Conservation (phyloP, 768 basidiomycete species). For the Leucocoprinus birnbaumii region DNA sequence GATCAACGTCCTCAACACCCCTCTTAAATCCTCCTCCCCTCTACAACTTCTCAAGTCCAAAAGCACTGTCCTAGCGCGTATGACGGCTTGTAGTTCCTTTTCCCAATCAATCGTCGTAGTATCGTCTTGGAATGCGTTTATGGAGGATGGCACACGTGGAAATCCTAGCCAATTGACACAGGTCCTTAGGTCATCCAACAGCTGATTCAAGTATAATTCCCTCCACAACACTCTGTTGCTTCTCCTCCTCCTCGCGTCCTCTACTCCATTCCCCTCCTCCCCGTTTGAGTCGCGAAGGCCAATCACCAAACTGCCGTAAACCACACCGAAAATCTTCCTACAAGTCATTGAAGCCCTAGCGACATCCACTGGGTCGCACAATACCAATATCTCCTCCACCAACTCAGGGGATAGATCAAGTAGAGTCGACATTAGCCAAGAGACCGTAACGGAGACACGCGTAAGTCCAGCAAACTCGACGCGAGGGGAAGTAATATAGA, state of each 20-base stretch:
- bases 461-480: no score
- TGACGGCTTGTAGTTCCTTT: conserved; percentile 47
- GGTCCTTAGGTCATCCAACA: conserved; percentile 62
- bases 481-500: no score
- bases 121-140: no score
- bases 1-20: conserved; percentile 47
- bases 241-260: neutral
- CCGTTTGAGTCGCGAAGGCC: conserved; percentile 16
- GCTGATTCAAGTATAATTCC: conserved; percentile 56
- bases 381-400: conserved; percentile 52
- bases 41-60: conserved; percentile 27
- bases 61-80: conserved; percentile 52
- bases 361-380: conserved; percentile 62
- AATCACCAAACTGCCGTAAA: neutral
- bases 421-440: no score
- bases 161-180: conserved; percentile 31
- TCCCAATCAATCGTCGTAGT: conserved; percentile 44
- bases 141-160: neutral
- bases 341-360: conserved; percentile 51
- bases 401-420: conserved; percentile 50
- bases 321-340: conserved; percentile 16
- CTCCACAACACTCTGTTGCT: conserved; percentile 54
- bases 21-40: conserved; percentile 36
- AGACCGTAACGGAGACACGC: no score
- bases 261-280: neutral